These are phyloP conservation scores for Penicillium salamii DNA, from an alignment of 495 filamentous ascomycete genomes.

Conservation along the genomic window DNA sequence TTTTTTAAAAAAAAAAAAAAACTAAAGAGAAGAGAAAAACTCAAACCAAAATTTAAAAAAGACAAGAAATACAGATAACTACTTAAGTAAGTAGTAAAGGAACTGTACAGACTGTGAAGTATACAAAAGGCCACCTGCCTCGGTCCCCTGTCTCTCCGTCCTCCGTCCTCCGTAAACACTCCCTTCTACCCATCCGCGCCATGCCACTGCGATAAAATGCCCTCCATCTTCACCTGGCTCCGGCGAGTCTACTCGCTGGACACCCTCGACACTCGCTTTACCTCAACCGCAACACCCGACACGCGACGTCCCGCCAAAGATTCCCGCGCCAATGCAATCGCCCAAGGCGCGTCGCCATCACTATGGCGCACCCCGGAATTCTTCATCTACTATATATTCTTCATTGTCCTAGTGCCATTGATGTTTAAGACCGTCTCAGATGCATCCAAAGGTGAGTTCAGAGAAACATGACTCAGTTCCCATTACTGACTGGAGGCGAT, in stretches of 20 bases:
- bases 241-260: constrained; percentile 75
- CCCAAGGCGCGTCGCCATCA: constrained; percentile 49
- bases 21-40: too few relatives aligned
- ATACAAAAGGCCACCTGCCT: too few relatives aligned
- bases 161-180: constrained; percentile 20
- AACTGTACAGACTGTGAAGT: too few relatives aligned
- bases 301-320: constrained; percentile 40
- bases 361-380: constrained; percentile 89
- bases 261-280: constrained; percentile 91
- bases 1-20: too few relatives aligned
- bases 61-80: too few relatives aligned
- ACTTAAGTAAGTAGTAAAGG: too few relatives aligned
- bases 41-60: too few relatives aligned
- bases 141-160: constrained; percentile 8
- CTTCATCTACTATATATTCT: constrained; percentile 72
- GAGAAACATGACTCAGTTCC: neutral
- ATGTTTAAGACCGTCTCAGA: constrained; percentile 90
- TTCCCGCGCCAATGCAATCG: constrained; percentile 45
- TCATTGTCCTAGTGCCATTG: constrained; percentile 65
- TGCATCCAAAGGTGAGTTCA: constrained; percentile 74
- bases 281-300: constrained; percentile 64
- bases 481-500: constrained; percentile 35
- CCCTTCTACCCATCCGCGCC: neutral
- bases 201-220: constrained; percentile 40
- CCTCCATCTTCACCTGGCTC: constrained; percentile 31